Conservation (phyloP, 805 yeast species). For the Yarrowia sp. region DNA sequence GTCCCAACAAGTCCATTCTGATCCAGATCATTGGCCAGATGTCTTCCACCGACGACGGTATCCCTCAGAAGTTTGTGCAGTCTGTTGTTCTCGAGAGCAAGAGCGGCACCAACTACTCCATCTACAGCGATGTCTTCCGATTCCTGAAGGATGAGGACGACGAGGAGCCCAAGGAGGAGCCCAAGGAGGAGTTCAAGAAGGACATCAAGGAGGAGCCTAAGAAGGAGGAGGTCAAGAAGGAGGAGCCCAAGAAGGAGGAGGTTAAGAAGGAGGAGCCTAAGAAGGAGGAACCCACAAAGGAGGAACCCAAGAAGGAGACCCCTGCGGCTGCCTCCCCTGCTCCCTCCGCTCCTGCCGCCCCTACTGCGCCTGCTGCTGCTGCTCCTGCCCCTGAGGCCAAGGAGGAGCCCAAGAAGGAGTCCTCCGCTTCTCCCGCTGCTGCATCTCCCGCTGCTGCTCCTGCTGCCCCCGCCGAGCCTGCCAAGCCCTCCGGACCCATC, state of each 20-base stretch:
- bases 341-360: neutral
- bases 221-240: neutral
- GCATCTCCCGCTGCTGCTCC: neutral
- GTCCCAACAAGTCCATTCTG: constrained; percentile 37
- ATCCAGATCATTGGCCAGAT: constrained; percentile 44
- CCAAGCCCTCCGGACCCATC: constrained; percentile 30
- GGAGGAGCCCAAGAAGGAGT: constrained; percentile 5
- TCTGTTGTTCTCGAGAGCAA: constrained; percentile 38
- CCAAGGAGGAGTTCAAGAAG: constrained; percentile 27
- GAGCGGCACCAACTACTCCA: constrained; percentile 36
- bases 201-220: neutral
- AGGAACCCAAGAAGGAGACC: neutral
- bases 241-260: neutral
- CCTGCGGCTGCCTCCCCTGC: constrained; percentile 10
- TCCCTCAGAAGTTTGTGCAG: constrained; percentile 41
- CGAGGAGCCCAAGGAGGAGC: constrained; percentile 26
- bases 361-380: neutral
- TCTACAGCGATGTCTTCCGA: constrained; percentile 42
- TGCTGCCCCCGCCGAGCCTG: constrained; percentile 14
- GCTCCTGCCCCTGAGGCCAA: neutral
- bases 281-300: neutral
- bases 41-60: constrained; percentile 36
- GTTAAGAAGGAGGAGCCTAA: neutral
- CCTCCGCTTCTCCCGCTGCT: neutral
- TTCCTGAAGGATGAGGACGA: constrained; percentile 38